phyloP scores from a whole-genome alignment of 257 asterid genomes.

The Ophiorrhiza pumila region DNA sequence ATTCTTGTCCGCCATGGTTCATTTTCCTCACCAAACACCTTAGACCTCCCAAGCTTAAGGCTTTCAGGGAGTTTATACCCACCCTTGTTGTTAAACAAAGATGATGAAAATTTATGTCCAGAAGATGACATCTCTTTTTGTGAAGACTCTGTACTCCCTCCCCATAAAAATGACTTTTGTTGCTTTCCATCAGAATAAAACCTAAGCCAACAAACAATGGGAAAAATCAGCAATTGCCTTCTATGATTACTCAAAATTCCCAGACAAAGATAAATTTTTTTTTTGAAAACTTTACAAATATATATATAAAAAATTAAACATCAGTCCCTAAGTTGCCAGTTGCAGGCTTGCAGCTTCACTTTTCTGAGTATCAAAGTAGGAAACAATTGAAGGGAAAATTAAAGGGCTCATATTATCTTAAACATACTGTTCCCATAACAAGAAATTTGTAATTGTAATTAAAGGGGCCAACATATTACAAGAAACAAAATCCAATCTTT shows the following conservation, averaged over 20 bases:
- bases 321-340: background rate
- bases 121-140: constrained; percentile 44
- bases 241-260: background rate
- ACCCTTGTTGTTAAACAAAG: constrained; percentile 39
- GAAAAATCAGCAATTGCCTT: constrained; percentile 26
- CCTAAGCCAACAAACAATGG: constrained; percentile 43
- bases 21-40: constrained; percentile 52
- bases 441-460: background rate
- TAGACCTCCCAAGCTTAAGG: constrained; percentile 54
- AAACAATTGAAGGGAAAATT: background rate
- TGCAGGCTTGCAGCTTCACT: background rate
- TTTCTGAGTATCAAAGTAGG: background rate
- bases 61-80: constrained; percentile 42
- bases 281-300: background rate
- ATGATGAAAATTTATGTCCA: constrained; percentile 32
- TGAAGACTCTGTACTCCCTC: constrained; percentile 43
- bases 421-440: background rate
- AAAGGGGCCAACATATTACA: background rate
- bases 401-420: background rate
- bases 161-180: constrained; percentile 44
- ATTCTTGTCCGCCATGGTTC: constrained; percentile 59
- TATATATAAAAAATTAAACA: background rate
- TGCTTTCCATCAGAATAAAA: constrained; percentile 72
- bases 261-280: background rate
- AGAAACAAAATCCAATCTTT: constrained; percentile 23